Evolutionary conservation across 148 eudicot genomes (phyloP), one percentile per base, ranked within the genome.

Genomic region (Fagopyrum homotropicum): DNA sequence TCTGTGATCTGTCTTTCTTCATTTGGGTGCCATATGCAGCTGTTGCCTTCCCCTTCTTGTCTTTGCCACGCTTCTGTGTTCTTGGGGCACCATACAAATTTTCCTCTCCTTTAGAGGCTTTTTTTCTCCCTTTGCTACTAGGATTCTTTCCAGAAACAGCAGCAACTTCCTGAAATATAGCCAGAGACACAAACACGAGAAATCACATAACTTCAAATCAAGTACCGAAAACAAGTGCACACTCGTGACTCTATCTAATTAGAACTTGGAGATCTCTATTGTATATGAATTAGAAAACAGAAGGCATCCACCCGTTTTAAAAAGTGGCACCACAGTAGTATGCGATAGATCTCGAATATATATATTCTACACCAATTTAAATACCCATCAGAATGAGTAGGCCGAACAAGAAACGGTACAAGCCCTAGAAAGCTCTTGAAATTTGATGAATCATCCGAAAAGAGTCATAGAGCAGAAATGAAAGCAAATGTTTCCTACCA

Each of bases 101-200:
- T 73, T 87, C 92, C 63, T 85, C 75, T 72, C 81, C 86, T 79
- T 87, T 89, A 22, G 88, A 81, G 80, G 86, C 81, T 86, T 87
- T 96, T 16, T 83, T 93, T 60, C 94, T 86, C 19, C 45, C 86
- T 85, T 90, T 96, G 49, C 79, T 79, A 76, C 72, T 82, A 30
- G 86, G 49, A 81, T 83, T 87, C 83, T 85, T 88, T 45, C 89
- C 91, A 26, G 95, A 83, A 78, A 83, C 88, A 76, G 94, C 91
- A 68, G 80, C 82, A 77, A 85, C 77, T 92, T 96, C 99, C 99
- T 96, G 83, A 63, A 70, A 79, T 73, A 60, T 56, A 46, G 74
- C 55, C n/a, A 73, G 40, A 74, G 29, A 43, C 44, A 35, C 26
- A 66, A 43, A 10, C 51, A 74, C 7, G 4, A 55, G 35, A 74